phyloP scores from a whole-genome alignment of 2,329 filamentous ascomycete genomes.

The Alternaria ventricosa region DNA sequence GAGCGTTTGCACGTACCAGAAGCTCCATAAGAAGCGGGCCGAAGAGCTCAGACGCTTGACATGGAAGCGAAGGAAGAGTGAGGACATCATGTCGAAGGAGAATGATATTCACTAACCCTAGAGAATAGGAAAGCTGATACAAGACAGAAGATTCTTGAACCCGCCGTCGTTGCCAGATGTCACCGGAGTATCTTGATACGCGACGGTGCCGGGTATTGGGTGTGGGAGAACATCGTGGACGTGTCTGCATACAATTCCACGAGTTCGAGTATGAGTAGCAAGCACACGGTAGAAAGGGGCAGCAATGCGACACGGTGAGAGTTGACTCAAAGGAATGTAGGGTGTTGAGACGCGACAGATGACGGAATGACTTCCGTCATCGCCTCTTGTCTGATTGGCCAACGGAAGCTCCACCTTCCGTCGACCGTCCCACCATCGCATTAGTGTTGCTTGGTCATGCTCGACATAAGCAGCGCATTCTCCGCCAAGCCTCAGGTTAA shows the following conservation, averaged over 20 bases:
- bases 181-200: neutral
- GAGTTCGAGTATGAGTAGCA: neutral
- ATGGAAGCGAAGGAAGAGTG: neutral
- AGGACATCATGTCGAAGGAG: accelerated
- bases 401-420: constrained; percentile 7
- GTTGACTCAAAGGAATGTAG: neutral
- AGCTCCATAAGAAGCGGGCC: neutral
- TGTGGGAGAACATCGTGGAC: neutral
- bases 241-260: no score
- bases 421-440: neutral
- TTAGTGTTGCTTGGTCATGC: constrained; percentile 28
- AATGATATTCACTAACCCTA: accelerated
- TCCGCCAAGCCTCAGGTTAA: constrained; percentile 12
- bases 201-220: neutral
- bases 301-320: neutral
- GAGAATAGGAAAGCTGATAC: neutral
- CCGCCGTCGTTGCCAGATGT: neutral
- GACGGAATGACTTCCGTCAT: constrained; percentile 4
- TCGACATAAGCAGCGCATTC: constrained; percentile 23
- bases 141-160: neutral
- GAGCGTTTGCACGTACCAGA: neutral
- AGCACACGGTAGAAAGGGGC: neutral
- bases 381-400: constrained; percentile 1
- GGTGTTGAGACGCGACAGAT: neutral
- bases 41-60: neutral